These are phyloP conservation scores for Hypoxylon sp. DNA, from an alignment of 2,329 filamentous ascomycete genomes.

Conservation along the genomic window DNA sequence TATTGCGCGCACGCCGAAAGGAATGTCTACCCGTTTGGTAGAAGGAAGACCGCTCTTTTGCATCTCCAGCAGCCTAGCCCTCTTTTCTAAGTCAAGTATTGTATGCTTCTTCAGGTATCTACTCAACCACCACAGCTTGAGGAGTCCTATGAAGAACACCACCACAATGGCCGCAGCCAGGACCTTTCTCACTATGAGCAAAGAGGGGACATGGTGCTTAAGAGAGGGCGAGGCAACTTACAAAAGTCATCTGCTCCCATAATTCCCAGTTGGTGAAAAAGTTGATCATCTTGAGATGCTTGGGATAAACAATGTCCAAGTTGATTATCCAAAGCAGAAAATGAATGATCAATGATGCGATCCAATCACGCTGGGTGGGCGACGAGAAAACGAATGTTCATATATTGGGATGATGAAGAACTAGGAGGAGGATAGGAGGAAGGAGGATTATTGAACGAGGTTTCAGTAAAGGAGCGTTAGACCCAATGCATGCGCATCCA, in stretches of 20 bases:
- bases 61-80: constrained; percentile 67
- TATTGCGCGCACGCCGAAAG: constrained; percentile 88
- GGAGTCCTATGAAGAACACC: constrained; percentile 77
- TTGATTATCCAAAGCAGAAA: constrained; percentile 43
- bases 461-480: constrained; percentile 25
- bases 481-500: constrained; percentile 3
- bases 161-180: constrained; percentile 78
- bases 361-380: constrained; percentile 26
- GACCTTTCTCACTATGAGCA: constrained; percentile 66
- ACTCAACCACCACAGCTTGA: constrained; percentile 76
- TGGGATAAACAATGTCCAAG: constrained; percentile 43
- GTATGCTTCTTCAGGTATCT: constrained; percentile 70
- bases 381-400: constrained; percentile 39
- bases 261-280: constrained; percentile 82
- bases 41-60: constrained; percentile 67
- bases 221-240: constrained; percentile 63
- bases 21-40: constrained; percentile 72
- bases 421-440: constrained; percentile 22
- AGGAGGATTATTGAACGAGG: constrained; percentile 16
- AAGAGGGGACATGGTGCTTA: not conserved
- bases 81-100: constrained; percentile 76
- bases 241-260: constrained; percentile 93
- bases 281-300: constrained; percentile 55
- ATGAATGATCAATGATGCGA: constrained; percentile 32
- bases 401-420: constrained; percentile 30